These are phyloP conservation scores for Phoma sp. DNA, from an alignment of 2,329 filamentous ascomycete genomes.

Conservation along the genomic window DNA sequence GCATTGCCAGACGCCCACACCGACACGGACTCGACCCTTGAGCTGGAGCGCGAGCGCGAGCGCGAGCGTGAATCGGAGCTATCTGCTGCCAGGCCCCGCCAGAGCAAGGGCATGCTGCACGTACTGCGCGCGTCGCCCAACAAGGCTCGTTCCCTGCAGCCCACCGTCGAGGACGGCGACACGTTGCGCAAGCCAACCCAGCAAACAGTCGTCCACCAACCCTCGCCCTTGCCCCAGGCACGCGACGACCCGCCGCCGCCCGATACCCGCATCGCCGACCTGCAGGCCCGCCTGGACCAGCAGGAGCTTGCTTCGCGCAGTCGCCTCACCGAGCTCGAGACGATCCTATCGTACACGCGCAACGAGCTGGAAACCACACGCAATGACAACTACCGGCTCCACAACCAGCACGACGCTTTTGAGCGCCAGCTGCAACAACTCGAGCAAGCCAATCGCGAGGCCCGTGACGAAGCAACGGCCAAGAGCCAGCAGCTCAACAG, in stretches of 20 bases:
- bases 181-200: constrained; percentile 45
- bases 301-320: constrained; percentile 36
- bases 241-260: constrained; percentile 18
- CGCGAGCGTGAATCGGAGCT: constrained; percentile 34
- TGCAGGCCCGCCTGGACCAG: constrained; percentile 35
- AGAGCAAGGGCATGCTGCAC: constrained; percentile 36
- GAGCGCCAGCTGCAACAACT: constrained; percentile 25
- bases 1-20: constrained; percentile 40
- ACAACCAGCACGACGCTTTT: constrained; percentile 35
- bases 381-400: constrained; percentile 37
- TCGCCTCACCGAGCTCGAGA: constrained; percentile 45
- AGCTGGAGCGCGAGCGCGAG: no score
- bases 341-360: constrained; percentile 41
- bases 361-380: constrained; percentile 40
- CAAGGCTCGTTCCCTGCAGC: constrained; percentile 41
- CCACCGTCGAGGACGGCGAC: constrained; percentile 46
- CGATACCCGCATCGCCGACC: constrained; percentile 28
- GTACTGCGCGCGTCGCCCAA: constrained; percentile 32
- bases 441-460: constrained; percentile 25
- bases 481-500: constrained; percentile 5
- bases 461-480: constrained; percentile 16
- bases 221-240: constrained; percentile 19
- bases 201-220: constrained; percentile 44
- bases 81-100: constrained; percentile 17
- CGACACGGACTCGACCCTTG: neutral